phyloP scores from a whole-genome alignment of 2,329 filamentous ascomycete genomes.

The Alternaria atra region DNA sequence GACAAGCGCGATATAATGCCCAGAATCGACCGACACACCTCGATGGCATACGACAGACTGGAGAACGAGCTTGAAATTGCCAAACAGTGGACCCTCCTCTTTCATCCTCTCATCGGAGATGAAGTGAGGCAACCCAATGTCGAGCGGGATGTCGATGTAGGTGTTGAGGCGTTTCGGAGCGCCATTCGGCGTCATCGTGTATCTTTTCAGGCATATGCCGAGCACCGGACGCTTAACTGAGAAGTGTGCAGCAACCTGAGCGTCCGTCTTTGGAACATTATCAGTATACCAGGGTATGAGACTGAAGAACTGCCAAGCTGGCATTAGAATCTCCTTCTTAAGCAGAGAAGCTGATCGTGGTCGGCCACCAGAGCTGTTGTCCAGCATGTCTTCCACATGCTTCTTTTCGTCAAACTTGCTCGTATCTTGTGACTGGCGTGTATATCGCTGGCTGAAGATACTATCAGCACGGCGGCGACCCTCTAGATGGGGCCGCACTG shows the following conservation, averaged over 20 bases:
- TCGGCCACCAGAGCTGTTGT: conserved; percentile 42
- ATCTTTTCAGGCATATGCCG: conserved; percentile 92
- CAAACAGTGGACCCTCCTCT: conserved; percentile 72
- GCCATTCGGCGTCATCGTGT: conserved; percentile 76
- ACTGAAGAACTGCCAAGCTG: conserved; percentile 97
- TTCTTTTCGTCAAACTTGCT: conserved; percentile 62
- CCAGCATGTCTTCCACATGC: conserved; percentile 51
- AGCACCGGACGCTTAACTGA: conserved; percentile 82
- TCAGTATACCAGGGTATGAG: conserved; percentile 91
- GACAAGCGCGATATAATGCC: conserved; percentile 89
- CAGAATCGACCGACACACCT: conserved; percentile 83
- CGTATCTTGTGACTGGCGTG: conserved; percentile 57
- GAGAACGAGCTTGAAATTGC: conserved; percentile 92
- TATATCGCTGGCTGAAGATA: conserved; percentile 59
- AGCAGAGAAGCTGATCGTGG: conserved; percentile 54
- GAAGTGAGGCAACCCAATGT: conserved; percentile 85
- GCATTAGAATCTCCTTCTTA: conserved; percentile 88
- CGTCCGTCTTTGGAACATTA: conserved; percentile 70
- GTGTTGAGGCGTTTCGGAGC: conserved; percentile 77
- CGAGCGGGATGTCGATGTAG: conserved; percentile 89
- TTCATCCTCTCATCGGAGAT: conserved; percentile 80
- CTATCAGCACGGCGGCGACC: conserved; percentile 57
- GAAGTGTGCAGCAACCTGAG: conserved; percentile 89
- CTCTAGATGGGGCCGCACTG: conserved; percentile 36
- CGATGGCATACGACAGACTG: conserved; percentile 94